These are phyloP conservation scores for Annona cherimola DNA, from an alignment of 164 flowering plant genomes.

Conservation along the genomic window DNA sequence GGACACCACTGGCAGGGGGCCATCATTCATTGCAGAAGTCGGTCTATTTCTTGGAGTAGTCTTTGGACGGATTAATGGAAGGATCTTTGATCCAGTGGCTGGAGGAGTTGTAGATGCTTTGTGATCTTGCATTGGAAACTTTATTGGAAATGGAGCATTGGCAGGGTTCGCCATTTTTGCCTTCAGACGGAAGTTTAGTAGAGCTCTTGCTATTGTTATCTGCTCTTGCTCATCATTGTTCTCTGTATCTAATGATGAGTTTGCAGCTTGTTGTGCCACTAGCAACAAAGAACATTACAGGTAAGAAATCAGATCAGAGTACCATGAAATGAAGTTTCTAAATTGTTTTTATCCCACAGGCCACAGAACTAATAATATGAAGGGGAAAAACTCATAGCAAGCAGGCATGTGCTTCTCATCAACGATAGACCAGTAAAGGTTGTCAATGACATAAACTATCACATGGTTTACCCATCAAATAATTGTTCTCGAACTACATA, in stretches of 20 bases:
- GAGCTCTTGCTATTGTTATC: constrained; percentile 75
- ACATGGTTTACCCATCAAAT: too few relatives aligned
- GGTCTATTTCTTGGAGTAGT: constrained; percentile 24
- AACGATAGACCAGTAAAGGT: too few relatives aligned
- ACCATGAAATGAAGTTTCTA: too few relatives aligned
- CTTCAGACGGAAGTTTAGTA: constrained; percentile 57
- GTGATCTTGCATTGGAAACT: constrained; percentile 36
- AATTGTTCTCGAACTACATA: too few relatives aligned
- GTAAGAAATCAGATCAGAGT: background rate
- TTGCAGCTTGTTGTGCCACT: constrained; percentile 70
- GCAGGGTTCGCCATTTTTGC: constrained; percentile 49
- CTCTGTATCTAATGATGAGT: constrained; percentile 48
- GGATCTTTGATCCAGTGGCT: constrained; percentile 65
- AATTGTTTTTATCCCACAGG: too few relatives aligned
- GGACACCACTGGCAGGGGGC: constrained; percentile 4
- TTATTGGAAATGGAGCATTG: constrained; percentile 42
- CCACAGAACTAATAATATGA: too few relatives aligned
- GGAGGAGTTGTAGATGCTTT: constrained; percentile 59
- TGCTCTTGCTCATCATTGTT: constrained; percentile 78
- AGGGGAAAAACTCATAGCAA: too few relatives aligned
- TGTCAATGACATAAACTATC: too few relatives aligned
- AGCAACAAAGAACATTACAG: constrained; percentile 3
- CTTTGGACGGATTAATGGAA: constrained; percentile 68
- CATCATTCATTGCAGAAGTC: constrained; percentile 12
- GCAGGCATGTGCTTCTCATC: too few relatives aligned